Conservation (phyloP, 805 yeast species). For the Lipomyces starkeyi region DNA sequence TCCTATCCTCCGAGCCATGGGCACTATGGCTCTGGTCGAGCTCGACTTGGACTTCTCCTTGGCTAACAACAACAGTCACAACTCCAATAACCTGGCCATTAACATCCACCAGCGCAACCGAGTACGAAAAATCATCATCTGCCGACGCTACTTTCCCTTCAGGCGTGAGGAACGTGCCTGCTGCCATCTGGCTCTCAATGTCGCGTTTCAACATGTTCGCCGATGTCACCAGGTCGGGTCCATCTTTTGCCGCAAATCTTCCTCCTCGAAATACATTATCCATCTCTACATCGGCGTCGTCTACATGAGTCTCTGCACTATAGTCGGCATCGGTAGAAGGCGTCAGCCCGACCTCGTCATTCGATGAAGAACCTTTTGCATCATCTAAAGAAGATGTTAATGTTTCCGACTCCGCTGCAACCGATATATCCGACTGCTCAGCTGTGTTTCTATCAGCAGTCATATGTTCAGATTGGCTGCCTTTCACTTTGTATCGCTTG, state of each 20-base stretch:
- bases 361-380: neutral
- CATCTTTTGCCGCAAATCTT: neutral
- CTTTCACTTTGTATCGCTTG: neutral
- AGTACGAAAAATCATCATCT: conserved; percentile 26
- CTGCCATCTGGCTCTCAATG: conserved; percentile 28
- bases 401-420: neutral
- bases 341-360: neutral
- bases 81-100: conserved; percentile 30
- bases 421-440: neutral
- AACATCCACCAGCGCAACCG: conserved; percentile 30
- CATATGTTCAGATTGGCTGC: neutral
- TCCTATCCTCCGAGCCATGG: conserved; percentile 5
- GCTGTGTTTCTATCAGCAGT: neutral
- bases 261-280: neutral
- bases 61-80: conserved; percentile 24
- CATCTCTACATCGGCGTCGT: neutral
- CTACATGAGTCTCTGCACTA: neutral
- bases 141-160: conserved; percentile 29
- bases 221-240: conserved; percentile 30
- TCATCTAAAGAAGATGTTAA: neutral
- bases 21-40: conserved; percentile 19
- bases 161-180: conserved; percentile 33
- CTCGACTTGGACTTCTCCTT: conserved; percentile 25
- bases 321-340: neutral
- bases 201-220: conserved; percentile 28